Conservation (phyloP, 2,329 filamentous ascomycete species). For the Aspergillus alliaceus region DNA sequence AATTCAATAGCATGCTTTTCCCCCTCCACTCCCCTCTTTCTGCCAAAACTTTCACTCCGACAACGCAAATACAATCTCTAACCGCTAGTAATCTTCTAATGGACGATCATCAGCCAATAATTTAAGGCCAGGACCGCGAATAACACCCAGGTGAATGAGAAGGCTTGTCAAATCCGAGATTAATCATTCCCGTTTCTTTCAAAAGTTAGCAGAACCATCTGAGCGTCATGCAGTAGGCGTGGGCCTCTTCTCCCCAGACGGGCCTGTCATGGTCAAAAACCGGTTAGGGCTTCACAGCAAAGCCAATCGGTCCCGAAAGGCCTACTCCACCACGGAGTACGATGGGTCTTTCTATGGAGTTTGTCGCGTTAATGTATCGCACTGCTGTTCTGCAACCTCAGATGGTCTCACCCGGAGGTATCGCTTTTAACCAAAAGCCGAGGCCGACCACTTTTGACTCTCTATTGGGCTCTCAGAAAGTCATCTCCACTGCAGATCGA, state of each 20-base stretch:
- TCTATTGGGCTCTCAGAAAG: neutral
- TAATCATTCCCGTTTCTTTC: neutral
- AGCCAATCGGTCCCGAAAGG: neutral
- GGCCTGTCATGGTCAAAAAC: neutral
- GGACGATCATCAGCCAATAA: neutral
- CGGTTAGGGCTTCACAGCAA: neutral
- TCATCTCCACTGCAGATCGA: conserved; percentile 2
- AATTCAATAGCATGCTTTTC: neutral
- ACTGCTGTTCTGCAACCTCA: neutral
- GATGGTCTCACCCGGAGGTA: neutral
- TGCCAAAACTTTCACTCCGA: neutral
- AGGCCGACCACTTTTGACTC: neutral
- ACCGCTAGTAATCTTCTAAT: neutral
- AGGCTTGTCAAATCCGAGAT: neutral
- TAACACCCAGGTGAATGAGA: neutral
- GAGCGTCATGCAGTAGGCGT: neutral
- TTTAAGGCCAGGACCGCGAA: too few relatives aligned
- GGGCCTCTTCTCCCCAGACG: neutral
- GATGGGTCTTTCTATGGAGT: neutral
- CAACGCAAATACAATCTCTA: neutral
- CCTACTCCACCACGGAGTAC: neutral
- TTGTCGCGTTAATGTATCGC: neutral
- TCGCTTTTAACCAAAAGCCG: conserved; percentile 1
- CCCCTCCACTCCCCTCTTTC: neutral
- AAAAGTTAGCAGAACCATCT: neutral